These are phyloP conservation scores for Dioscorea cayenensis DNA, from an alignment of 116 monocot genomes.

Conservation along the genomic window DNA sequence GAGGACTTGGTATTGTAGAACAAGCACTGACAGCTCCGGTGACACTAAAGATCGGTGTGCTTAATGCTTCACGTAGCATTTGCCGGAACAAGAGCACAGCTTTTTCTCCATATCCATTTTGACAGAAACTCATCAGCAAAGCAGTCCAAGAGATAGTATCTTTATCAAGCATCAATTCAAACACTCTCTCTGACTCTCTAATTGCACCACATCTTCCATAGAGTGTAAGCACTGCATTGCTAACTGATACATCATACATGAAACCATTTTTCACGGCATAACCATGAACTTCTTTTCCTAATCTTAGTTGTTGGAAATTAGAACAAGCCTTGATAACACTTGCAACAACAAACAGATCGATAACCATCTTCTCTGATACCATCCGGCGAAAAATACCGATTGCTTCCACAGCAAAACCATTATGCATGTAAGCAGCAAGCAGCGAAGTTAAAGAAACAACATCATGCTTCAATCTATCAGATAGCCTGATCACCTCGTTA, in stretches of 20 bases:
- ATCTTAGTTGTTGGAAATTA: constrained; percentile 9
- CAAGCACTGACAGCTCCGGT: constrained; percentile 36
- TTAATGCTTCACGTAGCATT: constrained; percentile 34
- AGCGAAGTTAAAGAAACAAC: constrained; percentile 49
- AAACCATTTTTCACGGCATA: constrained; percentile 36
- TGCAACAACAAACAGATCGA: constrained; percentile 39
- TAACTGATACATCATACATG: constrained; percentile 25
- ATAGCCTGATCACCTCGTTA: constrained; percentile 37
- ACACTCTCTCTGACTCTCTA: constrained; percentile 35
- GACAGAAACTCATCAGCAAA: constrained; percentile 41
- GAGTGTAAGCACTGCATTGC: constrained; percentile 42
- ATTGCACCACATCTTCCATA: constrained; percentile 48
- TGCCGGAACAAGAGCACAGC: constrained; percentile 28
- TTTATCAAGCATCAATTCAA: constrained; percentile 23
- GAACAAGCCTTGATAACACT: constrained; percentile 32
- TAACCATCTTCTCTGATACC: constrained; percentile 17
- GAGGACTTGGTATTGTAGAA: constrained; percentile 22
- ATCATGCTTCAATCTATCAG: constrained; percentile 19
- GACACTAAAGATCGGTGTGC: constrained; percentile 15
- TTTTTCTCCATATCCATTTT: constrained; percentile 31
- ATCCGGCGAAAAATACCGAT: constrained; percentile 32
- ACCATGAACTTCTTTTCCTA: constrained; percentile 51
- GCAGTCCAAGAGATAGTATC: constrained; percentile 47
- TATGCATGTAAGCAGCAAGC: constrained; percentile 37
- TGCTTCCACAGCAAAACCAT: constrained; percentile 30